Base-by-base conservation (phyloP, 352 stramenopile species). In the Thalassiosira delicatula region DNA sequence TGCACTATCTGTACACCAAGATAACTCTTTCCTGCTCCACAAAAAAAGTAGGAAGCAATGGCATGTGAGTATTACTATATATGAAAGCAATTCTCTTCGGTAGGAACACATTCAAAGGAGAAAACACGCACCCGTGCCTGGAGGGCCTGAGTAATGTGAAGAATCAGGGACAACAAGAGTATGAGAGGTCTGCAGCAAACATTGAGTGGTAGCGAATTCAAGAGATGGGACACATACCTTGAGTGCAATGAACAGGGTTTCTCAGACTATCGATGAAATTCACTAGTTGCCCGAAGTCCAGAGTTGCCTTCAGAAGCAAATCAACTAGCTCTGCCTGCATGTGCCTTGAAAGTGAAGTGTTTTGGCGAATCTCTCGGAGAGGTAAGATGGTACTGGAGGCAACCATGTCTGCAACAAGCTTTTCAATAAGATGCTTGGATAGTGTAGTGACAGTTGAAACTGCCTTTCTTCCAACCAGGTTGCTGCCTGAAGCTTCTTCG, bases 341-440 rank as follows among this genome's bases (percentile, higher is more conserved):
- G 2, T 84, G 35, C 7, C 25, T 9, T 32, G 81, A 56, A 17
- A 95, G 71, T 23, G n/a, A 44, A 46, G 53, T 35, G 71, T 96
- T 86, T 19, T 93, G 88, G 19, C 94, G 87, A 46, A 96, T 96
- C 65, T 96, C 92, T 25, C 95, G 76, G 44, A 96, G 91, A 1
- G 94, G 93, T 70, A 95, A 88, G 3, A 96, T 81, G 9, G 85
- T 59, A 14, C 92, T 96, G 12, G 87, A 56, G 2, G 78, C 73
- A 3, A 96, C 76, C 27, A 96, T 89, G 0, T 88, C 73, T 14
- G 80, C 51, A 65, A 96, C 83, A 2, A 92, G 73, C 30, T 67
- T 65, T 27, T 59, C 59, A 40, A 76, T 79, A 2, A 90, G 62
- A 57, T 62, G 25, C 4, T 21, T 46, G 12, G 56, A 65, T 29